phyloP scores from a whole-genome alignment of 75 land plant species.

The Larix kaempferi region DNA sequence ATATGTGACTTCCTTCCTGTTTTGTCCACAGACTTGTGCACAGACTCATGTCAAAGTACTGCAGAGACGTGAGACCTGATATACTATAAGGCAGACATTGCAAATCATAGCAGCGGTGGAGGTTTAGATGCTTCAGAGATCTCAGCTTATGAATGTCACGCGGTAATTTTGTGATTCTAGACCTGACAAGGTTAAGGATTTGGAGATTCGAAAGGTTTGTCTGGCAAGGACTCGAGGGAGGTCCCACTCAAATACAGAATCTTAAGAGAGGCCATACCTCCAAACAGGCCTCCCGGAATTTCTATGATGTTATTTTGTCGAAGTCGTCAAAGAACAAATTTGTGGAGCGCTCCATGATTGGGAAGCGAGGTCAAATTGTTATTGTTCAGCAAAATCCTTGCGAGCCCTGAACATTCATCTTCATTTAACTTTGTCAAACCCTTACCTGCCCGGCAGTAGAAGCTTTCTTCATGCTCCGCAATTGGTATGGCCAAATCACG shows the following conservation, averaged over 20 bases:
- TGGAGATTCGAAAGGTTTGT: background rate
- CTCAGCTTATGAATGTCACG: background rate
- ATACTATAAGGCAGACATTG: background rate
- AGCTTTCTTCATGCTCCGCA: background rate
- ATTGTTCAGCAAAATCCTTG: background rate
- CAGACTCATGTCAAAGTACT: background rate
- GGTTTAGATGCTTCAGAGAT: too few relatives aligned
- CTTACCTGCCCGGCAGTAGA: background rate
- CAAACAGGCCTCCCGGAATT: background rate
- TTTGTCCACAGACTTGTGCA: background rate
- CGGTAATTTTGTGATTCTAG: background rate
- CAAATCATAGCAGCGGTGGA: too few relatives aligned
- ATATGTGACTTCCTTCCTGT: too few relatives aligned
- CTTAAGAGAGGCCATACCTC: background rate
- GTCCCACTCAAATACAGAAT: background rate
- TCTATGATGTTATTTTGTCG: background rate
- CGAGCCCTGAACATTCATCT: background rate
- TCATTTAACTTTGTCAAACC: background rate
- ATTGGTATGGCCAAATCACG: background rate
- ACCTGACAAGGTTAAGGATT: background rate
- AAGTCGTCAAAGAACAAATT: background rate
- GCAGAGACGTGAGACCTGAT: background rate
- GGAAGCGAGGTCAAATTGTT: background rate
- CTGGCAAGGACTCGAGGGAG: background rate
- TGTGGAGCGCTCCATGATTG: background rate